Conservation (phyloP, 2,329 filamentous ascomycete genomes). For the Samsoniella hepiali region DNA sequence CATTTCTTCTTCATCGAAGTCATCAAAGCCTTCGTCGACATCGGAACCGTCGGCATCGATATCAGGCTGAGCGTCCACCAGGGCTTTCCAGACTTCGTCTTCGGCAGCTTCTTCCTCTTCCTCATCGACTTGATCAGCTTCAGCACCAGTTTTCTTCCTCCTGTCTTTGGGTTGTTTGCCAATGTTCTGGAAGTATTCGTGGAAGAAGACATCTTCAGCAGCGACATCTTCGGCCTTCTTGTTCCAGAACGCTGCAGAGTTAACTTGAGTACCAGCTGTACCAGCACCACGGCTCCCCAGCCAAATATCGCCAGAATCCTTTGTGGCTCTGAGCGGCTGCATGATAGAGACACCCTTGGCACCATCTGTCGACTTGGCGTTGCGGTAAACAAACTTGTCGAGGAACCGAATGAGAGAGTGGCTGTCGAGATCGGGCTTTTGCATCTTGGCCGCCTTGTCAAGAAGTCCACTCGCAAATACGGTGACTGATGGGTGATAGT, state of each 20-base stretch:
- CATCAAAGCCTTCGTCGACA: constrained; percentile 48
- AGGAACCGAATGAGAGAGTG: constrained; percentile 94
- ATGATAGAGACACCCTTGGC: constrained; percentile 87
- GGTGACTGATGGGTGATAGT: constrained; percentile 91
- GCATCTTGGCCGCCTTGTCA: constrained; percentile 65
- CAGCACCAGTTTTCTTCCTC: constrained; percentile 55
- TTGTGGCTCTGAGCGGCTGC: constrained; percentile 70
- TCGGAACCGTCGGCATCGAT: constrained; percentile 50
- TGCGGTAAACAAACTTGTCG: constrained; percentile 97
- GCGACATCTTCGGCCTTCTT: constrained; percentile 85
- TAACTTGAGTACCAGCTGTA: constrained; percentile 52
- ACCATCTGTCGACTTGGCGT: constrained; percentile 68
- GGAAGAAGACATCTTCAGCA: constrained; percentile 95
- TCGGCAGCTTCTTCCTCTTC: constrained; percentile 63
- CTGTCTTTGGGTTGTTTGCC: constrained; percentile 58
- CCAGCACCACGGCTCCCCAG: constrained; percentile 49
- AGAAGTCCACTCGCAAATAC: constrained; percentile 75
- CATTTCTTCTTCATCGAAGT: constrained; percentile 48
- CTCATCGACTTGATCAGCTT: constrained; percentile 47
- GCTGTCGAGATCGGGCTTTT: constrained; percentile 85
- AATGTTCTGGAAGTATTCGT: constrained; percentile 84
- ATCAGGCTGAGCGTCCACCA: constrained; percentile 77
- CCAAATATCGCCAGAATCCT: constrained; percentile 54
- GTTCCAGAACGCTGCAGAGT: constrained; percentile 86
- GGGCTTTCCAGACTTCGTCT: constrained; percentile 87